phyloP scores from a whole-genome alignment of 495 filamentous ascomycete genomes.

The Aspergillus asperescens region DNA sequence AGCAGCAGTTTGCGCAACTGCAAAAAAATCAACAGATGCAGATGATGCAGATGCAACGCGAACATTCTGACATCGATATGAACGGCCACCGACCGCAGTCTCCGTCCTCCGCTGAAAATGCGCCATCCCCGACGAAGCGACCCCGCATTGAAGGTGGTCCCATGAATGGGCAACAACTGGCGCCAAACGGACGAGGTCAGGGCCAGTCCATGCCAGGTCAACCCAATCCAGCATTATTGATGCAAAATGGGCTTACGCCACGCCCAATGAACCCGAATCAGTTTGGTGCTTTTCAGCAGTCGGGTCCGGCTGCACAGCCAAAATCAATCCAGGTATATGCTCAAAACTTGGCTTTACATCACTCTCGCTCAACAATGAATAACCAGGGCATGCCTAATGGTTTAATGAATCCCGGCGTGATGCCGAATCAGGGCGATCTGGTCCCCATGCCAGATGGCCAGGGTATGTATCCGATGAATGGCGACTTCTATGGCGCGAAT shows the following conservation, averaged over 20 bases:
- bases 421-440: conserved; percentile 72
- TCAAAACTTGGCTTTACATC: conserved; percentile 74
- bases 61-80: conserved; percentile 82
- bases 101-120: conserved; percentile 77
- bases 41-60: conserved; percentile 72
- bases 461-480: conserved; percentile 46
- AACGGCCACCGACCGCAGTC: conserved; percentile 77
- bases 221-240: conserved; percentile 62
- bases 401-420: conserved; percentile 50
- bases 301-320: conserved; percentile 56
- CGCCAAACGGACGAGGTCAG: conserved; percentile 70
- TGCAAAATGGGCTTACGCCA: conserved; percentile 71
- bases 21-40: conserved; percentile 61
- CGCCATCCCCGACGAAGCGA: conserved; percentile 86
- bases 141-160: conserved; percentile 73
- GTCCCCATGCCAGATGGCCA: conserved; percentile 66
- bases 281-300: conserved; percentile 65
- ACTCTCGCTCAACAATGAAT: conserved; percentile 55
- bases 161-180: conserved; percentile 72
- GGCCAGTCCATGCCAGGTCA: conserved; percentile 66
- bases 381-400: conserved; percentile 72
- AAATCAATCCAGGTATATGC: conserved; percentile 84
- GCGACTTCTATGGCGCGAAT: conserved; percentile 63
- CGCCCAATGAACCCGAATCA: conserved; percentile 67
- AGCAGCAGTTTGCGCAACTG: conserved; percentile 57